phyloP scores from a whole-genome alignment of 2,329 filamentous ascomycete genomes.

The Mollisia scopiformis region DNA sequence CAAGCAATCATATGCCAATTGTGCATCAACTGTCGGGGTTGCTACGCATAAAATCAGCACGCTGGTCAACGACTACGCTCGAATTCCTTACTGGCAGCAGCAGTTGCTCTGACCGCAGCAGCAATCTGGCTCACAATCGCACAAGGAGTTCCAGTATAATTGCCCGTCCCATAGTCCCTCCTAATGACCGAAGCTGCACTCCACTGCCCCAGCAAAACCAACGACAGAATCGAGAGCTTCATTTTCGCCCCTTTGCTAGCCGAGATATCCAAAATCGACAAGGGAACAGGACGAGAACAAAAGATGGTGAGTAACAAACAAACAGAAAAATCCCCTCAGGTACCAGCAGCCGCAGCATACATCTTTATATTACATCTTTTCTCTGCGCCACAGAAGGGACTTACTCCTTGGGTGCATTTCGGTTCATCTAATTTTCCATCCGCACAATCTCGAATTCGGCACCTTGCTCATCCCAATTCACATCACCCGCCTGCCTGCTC shows the following conservation, averaged over 20 bases:
- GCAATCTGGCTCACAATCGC: constrained; percentile 20
- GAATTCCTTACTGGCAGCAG: not conserved
- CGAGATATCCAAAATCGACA: not conserved
- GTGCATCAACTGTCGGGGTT: constrained; percentile 22
- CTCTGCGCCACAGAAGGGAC: no score
- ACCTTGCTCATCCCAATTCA: not conserved
- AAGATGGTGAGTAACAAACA: not conserved
- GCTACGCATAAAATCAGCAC: constrained; percentile 12
- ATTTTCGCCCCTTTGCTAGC: not conserved
- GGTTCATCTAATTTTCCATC: not conserved
- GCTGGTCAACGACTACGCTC: not conserved
- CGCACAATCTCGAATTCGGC: not conserved
- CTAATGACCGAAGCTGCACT: not conserved
- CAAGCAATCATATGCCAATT: constrained; percentile 27
- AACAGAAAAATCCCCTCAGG: not conserved
- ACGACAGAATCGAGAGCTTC: not conserved
- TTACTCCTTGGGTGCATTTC: not conserved
- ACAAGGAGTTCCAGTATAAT: constrained; percentile 11
- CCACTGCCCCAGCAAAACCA: not conserved
- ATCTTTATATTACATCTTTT: not conserved
- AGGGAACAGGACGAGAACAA: not conserved
- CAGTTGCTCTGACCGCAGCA: constrained; percentile 3
- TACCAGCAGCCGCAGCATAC: not conserved
- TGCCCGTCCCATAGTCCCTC: not conserved
- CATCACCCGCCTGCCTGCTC: not conserved